Conservation (phyloP, 2,329 filamentous ascomycete genomes). For the Seiridium unicorne region DNA sequence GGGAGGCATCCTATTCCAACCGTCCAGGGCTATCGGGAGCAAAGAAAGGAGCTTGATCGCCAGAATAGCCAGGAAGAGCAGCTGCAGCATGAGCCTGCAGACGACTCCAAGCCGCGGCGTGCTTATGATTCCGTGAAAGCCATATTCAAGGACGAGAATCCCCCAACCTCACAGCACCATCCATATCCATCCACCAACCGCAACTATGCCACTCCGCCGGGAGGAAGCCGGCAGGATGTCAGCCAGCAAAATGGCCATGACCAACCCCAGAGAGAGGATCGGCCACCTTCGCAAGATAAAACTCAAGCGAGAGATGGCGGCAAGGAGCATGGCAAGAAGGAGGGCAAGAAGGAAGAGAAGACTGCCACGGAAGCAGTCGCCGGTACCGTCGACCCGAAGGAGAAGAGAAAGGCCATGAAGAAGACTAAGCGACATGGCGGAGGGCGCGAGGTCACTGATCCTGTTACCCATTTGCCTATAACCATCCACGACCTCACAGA, state of each 20-base stretch:
- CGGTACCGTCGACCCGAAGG: constrained; percentile 38
- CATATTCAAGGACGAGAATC: constrained; percentile 32
- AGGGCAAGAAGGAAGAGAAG: constrained; percentile 18
- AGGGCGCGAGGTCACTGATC: constrained; percentile 68
- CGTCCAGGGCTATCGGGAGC: constrained; percentile 46
- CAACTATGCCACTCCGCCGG: constrained; percentile 21
- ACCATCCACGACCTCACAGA: constrained; percentile 67
- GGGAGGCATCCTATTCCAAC: constrained; percentile 36
- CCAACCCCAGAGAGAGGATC: not conserved
- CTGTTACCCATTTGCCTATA: constrained; percentile 69
- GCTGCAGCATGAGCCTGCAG: constrained; percentile 31
- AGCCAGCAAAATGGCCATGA: not conserved
- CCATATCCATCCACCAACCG: constrained; percentile 35
- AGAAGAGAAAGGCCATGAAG: constrained; percentile 48
- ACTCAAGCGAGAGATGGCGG: constrained; percentile 12
- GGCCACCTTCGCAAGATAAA: constrained; percentile 10
- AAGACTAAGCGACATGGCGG: constrained; percentile 40
- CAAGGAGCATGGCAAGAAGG: constrained; percentile 19
- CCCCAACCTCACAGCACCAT: constrained; percentile 23
- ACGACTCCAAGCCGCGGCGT: constrained; percentile 31
- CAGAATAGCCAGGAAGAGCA: constrained; percentile 32
- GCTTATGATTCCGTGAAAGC: constrained; percentile 34
- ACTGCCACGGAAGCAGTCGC: constrained; percentile 35
- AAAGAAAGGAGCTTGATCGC: constrained; percentile 41
- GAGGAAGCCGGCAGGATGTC: not conserved